phyloP scores from a whole-genome alignment of 306 rosid genomes.

The Heteromeles arbutifolia region DNA sequence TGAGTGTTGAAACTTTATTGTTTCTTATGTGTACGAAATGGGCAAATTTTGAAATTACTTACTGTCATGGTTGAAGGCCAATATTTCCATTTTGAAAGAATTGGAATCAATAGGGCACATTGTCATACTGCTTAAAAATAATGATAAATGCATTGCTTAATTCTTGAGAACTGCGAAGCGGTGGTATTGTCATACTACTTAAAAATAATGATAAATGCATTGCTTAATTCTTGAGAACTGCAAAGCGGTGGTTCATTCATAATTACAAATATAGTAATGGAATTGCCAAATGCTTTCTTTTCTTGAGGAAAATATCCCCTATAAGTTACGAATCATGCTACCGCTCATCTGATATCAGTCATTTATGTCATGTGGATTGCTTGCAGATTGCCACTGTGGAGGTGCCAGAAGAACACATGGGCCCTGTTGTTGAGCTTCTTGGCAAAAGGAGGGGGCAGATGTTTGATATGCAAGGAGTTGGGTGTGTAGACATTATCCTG shows the following conservation, averaged over 20 bases:
- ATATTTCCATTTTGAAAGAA: background rate
- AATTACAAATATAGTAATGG: background rate
- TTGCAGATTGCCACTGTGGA: slow-evolving; percentile 91
- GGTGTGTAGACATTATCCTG: slow-evolving; percentile 47
- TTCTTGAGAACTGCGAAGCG: background rate
- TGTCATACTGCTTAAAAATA: background rate
- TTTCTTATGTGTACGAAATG: background rate
- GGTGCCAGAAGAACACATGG: slow-evolving; percentile 97
- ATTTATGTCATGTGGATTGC: slow-evolving; percentile 24
- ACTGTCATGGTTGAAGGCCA: background rate
- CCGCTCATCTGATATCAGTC: background rate
- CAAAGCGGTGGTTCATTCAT: too few relatives aligned
- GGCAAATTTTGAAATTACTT: background rate
- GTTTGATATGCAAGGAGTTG: slow-evolving; percentile 96
- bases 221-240: background rate
- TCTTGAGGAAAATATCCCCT: background rate
- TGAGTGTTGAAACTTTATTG: slow-evolving; percentile 19
- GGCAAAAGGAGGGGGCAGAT: slow-evolving; percentile 94
- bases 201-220: background rate
- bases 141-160: background rate
- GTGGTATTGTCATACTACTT: background rate
- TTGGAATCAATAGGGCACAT: background rate
- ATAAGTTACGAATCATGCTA: background rate
- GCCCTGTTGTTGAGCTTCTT: slow-evolving; percentile 89
- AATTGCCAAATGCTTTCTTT: background rate